Percentiles rank a stretch among this genome's conserved stretches.
Conservation (phyloP, 192 early-diverging fungal genomes). For the Entomortierella chlamydospora region DNA sequence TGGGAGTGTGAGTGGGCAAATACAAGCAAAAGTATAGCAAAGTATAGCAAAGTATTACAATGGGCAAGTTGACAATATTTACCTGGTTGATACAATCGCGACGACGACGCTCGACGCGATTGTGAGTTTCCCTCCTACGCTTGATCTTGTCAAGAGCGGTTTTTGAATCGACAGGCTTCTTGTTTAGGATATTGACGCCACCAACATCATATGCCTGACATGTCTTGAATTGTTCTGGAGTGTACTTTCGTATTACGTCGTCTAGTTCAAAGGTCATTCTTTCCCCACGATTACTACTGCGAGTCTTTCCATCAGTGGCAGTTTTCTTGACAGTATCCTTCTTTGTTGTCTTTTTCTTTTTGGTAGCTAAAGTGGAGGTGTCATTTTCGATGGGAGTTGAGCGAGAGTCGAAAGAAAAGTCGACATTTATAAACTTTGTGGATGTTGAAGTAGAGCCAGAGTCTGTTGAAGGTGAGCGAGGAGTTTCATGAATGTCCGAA, state of each 20-base stretch:
- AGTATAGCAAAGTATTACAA: not conserved
- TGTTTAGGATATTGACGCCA: constrained; percentile 81
- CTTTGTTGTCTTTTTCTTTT: constrained; percentile 6
- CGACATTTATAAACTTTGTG: not conserved
- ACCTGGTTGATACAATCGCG: constrained; percentile 70
- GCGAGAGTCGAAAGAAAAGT: not conserved
- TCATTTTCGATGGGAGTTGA: not conserved
- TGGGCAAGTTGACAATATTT: not conserved
- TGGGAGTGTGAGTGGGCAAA: not conserved
- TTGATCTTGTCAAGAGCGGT: constrained; percentile 75
- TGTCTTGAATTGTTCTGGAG: constrained; percentile 50
- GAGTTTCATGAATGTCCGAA: not conserved
- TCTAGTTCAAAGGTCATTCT: constrained; percentile 44
- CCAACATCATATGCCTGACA: constrained; percentile 60
- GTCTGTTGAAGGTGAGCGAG: not conserved
- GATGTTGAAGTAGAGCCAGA: not conserved
- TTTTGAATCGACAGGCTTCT: constrained; percentile 74
- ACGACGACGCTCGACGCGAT: constrained; percentile 78
- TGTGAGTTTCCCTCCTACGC: constrained; percentile 77
- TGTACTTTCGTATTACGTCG: constrained; percentile 36
- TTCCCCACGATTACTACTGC: constrained; percentile 26
- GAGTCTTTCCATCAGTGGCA: not conserved
- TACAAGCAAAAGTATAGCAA: too few species aligned
- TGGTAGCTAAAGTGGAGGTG: not conserved
- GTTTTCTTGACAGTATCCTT: not conserved